Evolutionary conservation across 495 filamentous ascomycete species (phyloP).

Genomic region (Lasiosphaeria miniovina): DNA sequence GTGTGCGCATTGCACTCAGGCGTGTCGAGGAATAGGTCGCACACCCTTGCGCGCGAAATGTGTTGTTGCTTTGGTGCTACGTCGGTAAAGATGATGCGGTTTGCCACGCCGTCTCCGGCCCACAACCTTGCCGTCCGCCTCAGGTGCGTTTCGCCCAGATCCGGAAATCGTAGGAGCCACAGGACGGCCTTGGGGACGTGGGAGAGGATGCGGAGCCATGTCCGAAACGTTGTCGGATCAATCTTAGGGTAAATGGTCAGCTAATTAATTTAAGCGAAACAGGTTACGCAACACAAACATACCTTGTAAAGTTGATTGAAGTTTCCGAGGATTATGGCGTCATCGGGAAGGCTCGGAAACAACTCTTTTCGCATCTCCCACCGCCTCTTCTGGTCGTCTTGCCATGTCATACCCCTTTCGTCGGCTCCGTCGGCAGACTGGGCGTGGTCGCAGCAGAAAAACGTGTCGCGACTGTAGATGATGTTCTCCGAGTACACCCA

Average conservation of each 20-base stretch:
- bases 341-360: conserved; percentile 79
- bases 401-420: conserved; percentile 69
- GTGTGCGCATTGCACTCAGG: conserved; percentile 99
- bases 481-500: conserved; percentile 99
- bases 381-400: conserved; percentile 75
- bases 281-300: conserved; percentile 23
- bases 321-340: conserved; percentile 90
- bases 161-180: conserved; percentile 96
- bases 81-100: conserved; percentile 93
- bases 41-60: conserved; percentile 85
- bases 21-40: conserved; percentile 95
- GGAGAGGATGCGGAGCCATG: conserved; percentile 93
- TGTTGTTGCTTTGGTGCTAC: conserved; percentile 94
- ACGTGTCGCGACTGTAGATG: conserved; percentile 90
- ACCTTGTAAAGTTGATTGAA: conserved; percentile 99
- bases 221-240: conserved; percentile 93
- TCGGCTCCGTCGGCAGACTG: conserved; percentile 82
- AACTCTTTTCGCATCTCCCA: conserved; percentile 96
- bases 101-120: conserved; percentile 83
- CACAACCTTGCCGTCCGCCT: conserved; percentile 74
- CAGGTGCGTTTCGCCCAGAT: conserved; percentile 84
- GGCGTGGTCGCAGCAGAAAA: conserved; percentile 97
- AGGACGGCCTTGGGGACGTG: conserved; percentile 82
- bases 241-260: conserved; percentile 58
- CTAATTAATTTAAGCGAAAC: background rate